Evolutionary conservation across 257 asterid genomes (phyloP), one percentile per base, ranked within the genome.

Genomic region (Scutellaria barbata): DNA sequence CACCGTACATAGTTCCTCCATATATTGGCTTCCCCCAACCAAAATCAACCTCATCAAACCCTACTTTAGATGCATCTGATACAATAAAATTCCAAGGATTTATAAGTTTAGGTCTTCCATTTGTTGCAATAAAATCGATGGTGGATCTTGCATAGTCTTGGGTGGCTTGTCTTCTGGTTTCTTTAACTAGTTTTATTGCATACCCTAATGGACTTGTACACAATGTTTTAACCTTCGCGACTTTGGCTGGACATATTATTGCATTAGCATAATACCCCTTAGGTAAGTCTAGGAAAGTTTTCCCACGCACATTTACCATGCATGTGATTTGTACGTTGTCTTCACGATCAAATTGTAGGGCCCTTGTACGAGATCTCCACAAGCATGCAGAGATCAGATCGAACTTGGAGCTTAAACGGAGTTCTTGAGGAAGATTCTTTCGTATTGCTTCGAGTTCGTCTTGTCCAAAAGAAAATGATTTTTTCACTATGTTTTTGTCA

Each of bases 351-450:
- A 20, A 71, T 5, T 14, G 52, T 13, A 71, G 50, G 16, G 76
- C 68, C 9, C 52, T 45, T 1, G 74, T 30, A 22, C 68, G 68
- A 8, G 65, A 74, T 39, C 74, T 17, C 79, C 79, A 74, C n/a
- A 74, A 2, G 45, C 79, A 74, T 1, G 79, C 74, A 0, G 79
- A 42, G 63, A 74, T 68, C 25, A 74, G 11, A 11, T 74, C 79
- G n/a, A 65, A 74, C 1, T 2, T 55, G 68, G 74, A 17, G 61
- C 46, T 1, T 0, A 47, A 33, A 1, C 10, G 41, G 20, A 3
- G 1, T 17, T 53, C 63, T 0, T 18, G 62, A 10, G 74, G 14
- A 43, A 74, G 68, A 7, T 37, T 56, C 16, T 5, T 6, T 25
- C 62, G 68, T 20, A 68, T 17, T 1, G 63, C 64, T 33, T 17